These are phyloP conservation scores for Picea abies DNA, from an alignment of 83 land plant genomes.

Conservation along the genomic window DNA sequence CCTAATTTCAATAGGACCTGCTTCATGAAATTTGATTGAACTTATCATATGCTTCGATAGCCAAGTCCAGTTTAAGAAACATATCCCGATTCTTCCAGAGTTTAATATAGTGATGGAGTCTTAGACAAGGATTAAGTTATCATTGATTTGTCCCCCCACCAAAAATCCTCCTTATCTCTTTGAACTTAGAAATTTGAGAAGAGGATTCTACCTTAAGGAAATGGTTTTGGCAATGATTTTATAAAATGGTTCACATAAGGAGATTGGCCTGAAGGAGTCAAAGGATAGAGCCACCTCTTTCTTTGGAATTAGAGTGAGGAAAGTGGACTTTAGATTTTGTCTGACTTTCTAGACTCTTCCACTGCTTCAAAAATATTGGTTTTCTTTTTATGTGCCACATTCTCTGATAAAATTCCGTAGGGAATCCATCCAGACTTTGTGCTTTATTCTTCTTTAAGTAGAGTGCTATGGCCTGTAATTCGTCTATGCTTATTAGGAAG, in stretches of 20 bases:
- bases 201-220: not conserved
- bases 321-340: not conserved
- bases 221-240: not conserved
- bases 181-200: too few species aligned
- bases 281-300: not conserved
- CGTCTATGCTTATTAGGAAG: not conserved
- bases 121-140: too few species aligned
- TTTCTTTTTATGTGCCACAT: not conserved
- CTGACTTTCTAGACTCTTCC: too few species aligned
- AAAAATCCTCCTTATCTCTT: too few species aligned
- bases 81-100: too few species aligned
- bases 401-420: not conserved
- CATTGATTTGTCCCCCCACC: too few species aligned
- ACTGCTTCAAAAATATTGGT: too few species aligned
- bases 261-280: not conserved
- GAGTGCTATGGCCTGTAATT: not conserved
- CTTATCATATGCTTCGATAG: too few species aligned
- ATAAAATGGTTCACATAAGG: not conserved
- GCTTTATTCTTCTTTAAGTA: not conserved
- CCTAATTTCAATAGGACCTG: too few species aligned
- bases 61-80: too few species aligned
- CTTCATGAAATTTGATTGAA: too few species aligned
- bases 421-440: not conserved
- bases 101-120: too few species aligned
- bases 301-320: not conserved